Conservation (phyloP, 2,329 filamentous ascomycete species). For the Aureobasidium uvarum region DNA sequence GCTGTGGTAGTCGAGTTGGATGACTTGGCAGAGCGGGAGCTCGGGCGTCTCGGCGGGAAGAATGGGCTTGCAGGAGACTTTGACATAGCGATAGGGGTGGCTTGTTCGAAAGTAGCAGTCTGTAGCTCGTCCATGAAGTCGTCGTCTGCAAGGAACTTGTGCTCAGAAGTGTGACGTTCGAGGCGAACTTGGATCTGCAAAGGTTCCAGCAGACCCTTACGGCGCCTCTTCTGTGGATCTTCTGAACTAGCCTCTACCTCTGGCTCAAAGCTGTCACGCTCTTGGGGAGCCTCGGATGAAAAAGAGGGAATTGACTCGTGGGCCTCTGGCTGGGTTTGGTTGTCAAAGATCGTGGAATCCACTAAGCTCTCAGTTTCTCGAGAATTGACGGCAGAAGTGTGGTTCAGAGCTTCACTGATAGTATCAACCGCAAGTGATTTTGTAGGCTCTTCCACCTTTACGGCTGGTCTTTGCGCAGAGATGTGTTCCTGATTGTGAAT, state of each 20-base stretch:
- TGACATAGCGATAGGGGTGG: conserved; percentile 73
- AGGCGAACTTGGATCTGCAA: conserved; percentile 40
- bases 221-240: conserved; percentile 40
- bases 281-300: conserved; percentile 4
- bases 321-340: not conserved
- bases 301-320: not conserved
- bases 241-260: not conserved
- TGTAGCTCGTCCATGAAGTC: conserved; percentile 71
- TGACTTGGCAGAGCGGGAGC: conserved; percentile 32
- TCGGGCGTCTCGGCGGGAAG: conserved; percentile 44
- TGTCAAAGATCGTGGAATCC: not conserved
- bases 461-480: not conserved
- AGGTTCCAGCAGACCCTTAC: conserved; percentile 42
- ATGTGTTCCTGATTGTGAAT: conserved; percentile 25
- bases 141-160: conserved; percentile 66
- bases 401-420: not conserved
- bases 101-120: conserved; percentile 76
- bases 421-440: not conserved
- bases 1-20: conserved; percentile 29
- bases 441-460: not conserved
- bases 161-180: conserved; percentile 42
- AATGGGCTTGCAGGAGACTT: conserved; percentile 78
- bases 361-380: not conserved
- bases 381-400: not conserved
- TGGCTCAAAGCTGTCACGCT: conserved; percentile 9